phyloP scores from a whole-genome alignment of 2,329 filamentous ascomycete species.

The Claviceps spartinae region DNA sequence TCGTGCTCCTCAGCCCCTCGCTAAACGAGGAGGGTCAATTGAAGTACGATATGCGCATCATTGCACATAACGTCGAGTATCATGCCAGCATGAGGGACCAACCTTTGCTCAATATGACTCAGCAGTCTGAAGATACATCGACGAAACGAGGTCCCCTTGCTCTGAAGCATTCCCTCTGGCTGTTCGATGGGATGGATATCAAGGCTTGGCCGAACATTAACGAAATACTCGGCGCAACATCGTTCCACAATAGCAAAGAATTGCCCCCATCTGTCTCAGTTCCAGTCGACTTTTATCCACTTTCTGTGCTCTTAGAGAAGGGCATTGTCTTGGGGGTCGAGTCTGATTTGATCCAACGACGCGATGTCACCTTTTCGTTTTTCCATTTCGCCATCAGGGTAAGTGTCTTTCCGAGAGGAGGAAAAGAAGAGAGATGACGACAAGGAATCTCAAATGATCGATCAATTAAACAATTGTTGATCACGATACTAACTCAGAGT shows the following conservation, averaged over 20 bases:
- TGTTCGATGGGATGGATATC: constrained; percentile 78
- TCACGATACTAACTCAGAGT: not conserved
- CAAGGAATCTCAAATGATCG: not conserved
- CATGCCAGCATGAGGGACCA: constrained; percentile 88
- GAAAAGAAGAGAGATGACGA: not conserved
- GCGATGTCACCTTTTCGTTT: constrained; percentile 82
- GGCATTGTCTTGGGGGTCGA: constrained; percentile 85
- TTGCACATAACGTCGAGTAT: constrained; percentile 92
- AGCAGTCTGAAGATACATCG: constrained; percentile 13
- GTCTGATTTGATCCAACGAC: constrained; percentile 81
- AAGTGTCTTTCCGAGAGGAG: constrained; percentile 22
- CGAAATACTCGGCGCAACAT: constrained; percentile 62
- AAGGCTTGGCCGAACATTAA: constrained; percentile 83
- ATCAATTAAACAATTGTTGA: not conserved
- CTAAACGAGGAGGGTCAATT: constrained; percentile 68
- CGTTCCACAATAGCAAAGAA: constrained; percentile 52
- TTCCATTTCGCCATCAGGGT: constrained; percentile 80
- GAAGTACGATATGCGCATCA: constrained; percentile 96
- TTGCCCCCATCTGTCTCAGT: constrained; percentile 63
- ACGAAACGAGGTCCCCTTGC: constrained; percentile 25
- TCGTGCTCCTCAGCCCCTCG: constrained; percentile 81
- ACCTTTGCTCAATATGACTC: constrained; percentile 27
- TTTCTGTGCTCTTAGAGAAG: constrained; percentile 78
- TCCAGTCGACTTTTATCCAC: constrained; percentile 85
- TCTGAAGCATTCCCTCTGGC: constrained; percentile 81